phyloP scores from a whole-genome alignment of 1,284 basidiomycete species.

The Boletus mariae region DNA sequence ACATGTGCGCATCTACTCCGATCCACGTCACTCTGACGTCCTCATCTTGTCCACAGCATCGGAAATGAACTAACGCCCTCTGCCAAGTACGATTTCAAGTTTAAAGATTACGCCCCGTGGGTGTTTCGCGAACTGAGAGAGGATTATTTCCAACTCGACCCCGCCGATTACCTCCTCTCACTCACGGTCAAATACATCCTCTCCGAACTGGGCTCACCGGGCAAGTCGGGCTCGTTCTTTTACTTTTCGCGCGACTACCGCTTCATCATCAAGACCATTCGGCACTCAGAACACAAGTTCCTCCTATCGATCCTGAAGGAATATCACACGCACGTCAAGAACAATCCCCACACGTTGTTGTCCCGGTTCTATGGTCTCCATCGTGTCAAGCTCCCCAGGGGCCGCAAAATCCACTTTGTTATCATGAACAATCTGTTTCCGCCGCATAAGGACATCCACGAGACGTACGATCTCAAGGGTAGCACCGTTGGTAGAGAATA shows the following conservation, averaged over 20 bases:
- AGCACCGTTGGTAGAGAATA: slow-evolving; percentile 89
- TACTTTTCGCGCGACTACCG: slow-evolving; percentile 99
- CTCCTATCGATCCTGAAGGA: slow-evolving; percentile 79
- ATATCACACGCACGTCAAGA: slow-evolving; percentile 86
- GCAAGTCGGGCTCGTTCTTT: slow-evolving; percentile 98
- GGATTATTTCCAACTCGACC: slow-evolving; percentile 92
- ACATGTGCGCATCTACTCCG: slow-evolving; percentile 64
- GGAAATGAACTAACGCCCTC: slow-evolving; percentile 97
- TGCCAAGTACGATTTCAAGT: slow-evolving; percentile 97
- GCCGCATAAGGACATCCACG: slow-evolving; percentile 94
- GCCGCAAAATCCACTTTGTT: slow-evolving; percentile 96
- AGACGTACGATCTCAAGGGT: slow-evolving; percentile 97
- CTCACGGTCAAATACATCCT: slow-evolving; percentile 97
- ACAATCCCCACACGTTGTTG: slow-evolving; percentile 91
- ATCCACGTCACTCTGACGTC: not conserved
- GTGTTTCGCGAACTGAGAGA: slow-evolving; percentile 95
- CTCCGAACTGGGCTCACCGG: slow-evolving; percentile 96
- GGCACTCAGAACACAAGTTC: slow-evolving; percentile 93
- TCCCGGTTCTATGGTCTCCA: slow-evolving; percentile 96
- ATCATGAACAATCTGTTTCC: slow-evolving; percentile 99
- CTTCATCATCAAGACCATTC: slow-evolving; percentile 99
- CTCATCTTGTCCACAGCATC: slow-evolving; percentile 49
- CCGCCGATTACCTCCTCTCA: slow-evolving; percentile 94
- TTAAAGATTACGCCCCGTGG: slow-evolving; percentile 99
- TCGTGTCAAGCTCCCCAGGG: slow-evolving; percentile 92